Base-by-base conservation (phyloP, 2,329 filamentous ascomycete species). In the Phialophora tarda region DNA sequence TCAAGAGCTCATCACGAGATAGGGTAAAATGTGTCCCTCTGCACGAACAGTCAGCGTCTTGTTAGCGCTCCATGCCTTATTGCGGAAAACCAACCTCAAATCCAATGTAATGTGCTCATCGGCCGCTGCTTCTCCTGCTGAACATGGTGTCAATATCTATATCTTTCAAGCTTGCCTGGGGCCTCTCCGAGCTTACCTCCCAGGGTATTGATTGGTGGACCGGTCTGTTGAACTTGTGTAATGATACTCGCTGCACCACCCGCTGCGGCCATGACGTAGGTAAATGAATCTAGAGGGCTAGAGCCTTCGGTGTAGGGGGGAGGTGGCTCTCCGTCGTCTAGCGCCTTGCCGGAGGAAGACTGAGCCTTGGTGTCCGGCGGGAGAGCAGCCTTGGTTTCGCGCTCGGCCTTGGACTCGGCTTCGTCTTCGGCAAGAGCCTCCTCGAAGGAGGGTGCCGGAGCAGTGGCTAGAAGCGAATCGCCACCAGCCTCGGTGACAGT, bases 231-330 rank as follows among this genome's bases (percentile, higher is more conserved):
- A 74, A 99, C 95, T 83, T 99, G 95, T 81, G 95, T 99, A 82
- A 99, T 96, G 78, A 99, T 97, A 87, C 95, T 98, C 83, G 93
- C 90, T 74, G 93, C 91, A 82, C 93, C 94, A 85, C 94, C 94
- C 81, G 94, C 93, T 78, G 93, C 91, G 81, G 95, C 93, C 95
- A 99, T 99, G 78, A 97, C 88, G 87, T 96, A 99, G 74, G 91
- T 89, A 77, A 99, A 99, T 65, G 92, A 92, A 68, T 91, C 86
- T 78, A 99, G 88, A 69, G 95, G 95, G 82, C 92, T 97, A 68
- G 89, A 90, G 74, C 94, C 93, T 87, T 98, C 94, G 73, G 91
- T 93, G 79, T 99, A 99, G 64, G 95, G 94, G 65, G 95, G 95
- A 68, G 95, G 95, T 66, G 94, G 94, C 82, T 98, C 95, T 80